A percentile compares a stretch with the other conserved stretches of the same genome.
These are phyloP conservation scores for Cymbidium sinense DNA, from an alignment of 106 monocot genomes.

Conservation along the genomic window DNA sequence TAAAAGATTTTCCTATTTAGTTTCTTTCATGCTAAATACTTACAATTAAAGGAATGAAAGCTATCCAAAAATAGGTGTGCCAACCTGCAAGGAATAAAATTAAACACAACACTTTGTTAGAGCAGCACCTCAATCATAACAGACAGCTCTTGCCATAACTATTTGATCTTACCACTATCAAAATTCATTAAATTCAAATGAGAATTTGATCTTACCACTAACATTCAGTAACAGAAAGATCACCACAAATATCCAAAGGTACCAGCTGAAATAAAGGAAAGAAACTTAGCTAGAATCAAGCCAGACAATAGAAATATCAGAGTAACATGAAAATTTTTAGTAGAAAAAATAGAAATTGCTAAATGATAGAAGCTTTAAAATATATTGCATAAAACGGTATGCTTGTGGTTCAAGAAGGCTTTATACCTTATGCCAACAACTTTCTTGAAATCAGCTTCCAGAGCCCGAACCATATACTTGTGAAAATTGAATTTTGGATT, in stretches of 20 bases:
- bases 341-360: neutral
- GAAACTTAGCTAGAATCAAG: neutral
- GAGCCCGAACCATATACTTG: conserved; percentile 45
- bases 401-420: neutral
- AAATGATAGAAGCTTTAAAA: neutral
- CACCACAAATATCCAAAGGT: conserved; percentile 81
- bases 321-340: neutral
- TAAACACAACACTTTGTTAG: neutral
- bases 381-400: neutral
- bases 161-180: no score
- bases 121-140: neutral
- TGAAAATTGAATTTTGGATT: conserved; percentile 57
- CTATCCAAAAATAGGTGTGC: conserved; percentile 81
- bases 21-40: conserved; percentile 14
- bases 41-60: conserved; percentile 67
- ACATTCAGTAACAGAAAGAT: conserved; percentile 77
- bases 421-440: conserved; percentile 55
- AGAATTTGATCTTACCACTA: conserved; percentile 45
- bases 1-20: neutral
- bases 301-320: neutral
- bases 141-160: neutral
- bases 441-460: conserved; percentile 61
- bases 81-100: conserved; percentile 47
- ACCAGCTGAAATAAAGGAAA: conserved; percentile 59
- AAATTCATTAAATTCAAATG: no score